Percentiles rank a stretch among this genome's conserved stretches.
phyloP scores from a whole-genome alignment of 768 basidiomycete species.

The Termitomyces titanicus region DNA sequence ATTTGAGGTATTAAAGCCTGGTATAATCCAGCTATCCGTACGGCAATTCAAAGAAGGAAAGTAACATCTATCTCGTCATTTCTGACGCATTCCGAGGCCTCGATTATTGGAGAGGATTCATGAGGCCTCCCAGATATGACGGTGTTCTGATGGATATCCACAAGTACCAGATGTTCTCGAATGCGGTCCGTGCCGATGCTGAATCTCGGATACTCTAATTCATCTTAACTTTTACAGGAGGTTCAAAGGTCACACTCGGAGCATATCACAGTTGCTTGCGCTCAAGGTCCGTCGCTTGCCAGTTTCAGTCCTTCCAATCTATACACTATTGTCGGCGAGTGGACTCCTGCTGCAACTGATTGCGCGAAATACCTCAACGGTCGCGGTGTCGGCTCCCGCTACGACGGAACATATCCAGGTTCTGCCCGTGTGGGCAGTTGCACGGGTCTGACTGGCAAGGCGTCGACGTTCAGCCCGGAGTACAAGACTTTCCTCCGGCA shows the following conservation, averaged over 20 bases:
- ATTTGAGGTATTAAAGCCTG: background rate
- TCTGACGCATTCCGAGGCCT: slow-evolving; percentile 81
- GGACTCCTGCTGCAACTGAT: slow-evolving; percentile 74
- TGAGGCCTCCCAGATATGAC: slow-evolving; percentile 43
- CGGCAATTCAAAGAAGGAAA: slow-evolving; percentile 34
- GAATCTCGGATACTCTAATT: background rate
- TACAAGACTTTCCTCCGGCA: slow-evolving; percentile 83
- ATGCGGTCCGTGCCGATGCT: slow-evolving; percentile 37
- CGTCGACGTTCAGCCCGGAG: slow-evolving; percentile 62
- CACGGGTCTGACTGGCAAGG: slow-evolving; percentile 65
- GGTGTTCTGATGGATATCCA: slow-evolving; percentile 81
- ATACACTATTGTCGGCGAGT: slow-evolving; percentile 88
- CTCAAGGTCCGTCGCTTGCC: slow-evolving; percentile 38
- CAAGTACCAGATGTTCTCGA: slow-evolving; percentile 72
- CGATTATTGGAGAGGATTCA: slow-evolving; percentile 65
- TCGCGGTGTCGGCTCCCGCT: slow-evolving; percentile 64
- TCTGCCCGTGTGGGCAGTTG: slow-evolving; percentile 74
- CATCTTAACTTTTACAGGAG: slow-evolving; percentile 29
- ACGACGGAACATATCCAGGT: slow-evolving; percentile 61
- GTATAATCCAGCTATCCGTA: slow-evolving; percentile 28
- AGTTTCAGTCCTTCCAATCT: slow-evolving; percentile 43
- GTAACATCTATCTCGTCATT: slow-evolving; percentile 64
- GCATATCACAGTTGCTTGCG: slow-evolving; percentile 64
- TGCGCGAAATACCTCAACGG: slow-evolving; percentile 85
- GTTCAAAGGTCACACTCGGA: slow-evolving; percentile 42